Conservation (phyloP, 177 flowering plant genomes). For the Vitis hybrid region DNA sequence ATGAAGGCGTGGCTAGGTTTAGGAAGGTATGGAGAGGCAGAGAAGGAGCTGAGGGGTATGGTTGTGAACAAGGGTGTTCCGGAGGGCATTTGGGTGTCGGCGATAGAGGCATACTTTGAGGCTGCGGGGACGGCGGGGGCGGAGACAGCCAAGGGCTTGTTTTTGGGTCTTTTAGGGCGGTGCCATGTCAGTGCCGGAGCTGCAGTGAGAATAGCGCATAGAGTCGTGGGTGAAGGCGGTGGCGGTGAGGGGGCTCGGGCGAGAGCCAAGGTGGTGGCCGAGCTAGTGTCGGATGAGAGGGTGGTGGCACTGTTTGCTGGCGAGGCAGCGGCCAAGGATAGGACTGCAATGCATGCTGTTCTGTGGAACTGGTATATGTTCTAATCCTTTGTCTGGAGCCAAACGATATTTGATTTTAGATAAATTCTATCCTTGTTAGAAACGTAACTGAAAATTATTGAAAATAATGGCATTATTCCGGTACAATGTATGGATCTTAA, state of each 20-base stretch:
- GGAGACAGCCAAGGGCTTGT: constrained; percentile 72
- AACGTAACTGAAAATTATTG: too few species aligned
- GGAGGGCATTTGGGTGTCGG: constrained; percentile 82
- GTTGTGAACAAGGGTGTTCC: constrained; percentile 71
- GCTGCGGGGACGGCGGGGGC: constrained; percentile 76
- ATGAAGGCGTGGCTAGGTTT: constrained; percentile 95
- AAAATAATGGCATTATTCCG: too few species aligned
- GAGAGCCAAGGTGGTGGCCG: constrained; percentile 68
- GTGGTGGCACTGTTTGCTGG: constrained; percentile 67
- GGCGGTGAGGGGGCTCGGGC: constrained; percentile 38
- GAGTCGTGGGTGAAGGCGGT: constrained; percentile 42
- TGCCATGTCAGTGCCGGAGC: constrained; percentile 76
- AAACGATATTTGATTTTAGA: too few species aligned
- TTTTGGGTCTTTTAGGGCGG: constrained; percentile 73
- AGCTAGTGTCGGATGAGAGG: constrained; percentile 77
- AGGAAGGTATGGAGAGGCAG: constrained; percentile 73
- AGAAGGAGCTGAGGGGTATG: constrained; percentile 87
- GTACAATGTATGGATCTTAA: too few species aligned
- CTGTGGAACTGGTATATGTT: constrained; percentile 86
- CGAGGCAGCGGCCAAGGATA: constrained; percentile 54
- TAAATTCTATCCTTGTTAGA: too few species aligned
- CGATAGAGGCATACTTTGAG: constrained; percentile 77
- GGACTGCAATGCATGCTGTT: constrained; percentile 79
- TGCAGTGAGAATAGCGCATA: constrained; percentile 64
- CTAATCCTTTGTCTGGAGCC: too few species aligned